Conservation (phyloP, 306 rosid species). For the Acacia melanoxylon region DNA sequence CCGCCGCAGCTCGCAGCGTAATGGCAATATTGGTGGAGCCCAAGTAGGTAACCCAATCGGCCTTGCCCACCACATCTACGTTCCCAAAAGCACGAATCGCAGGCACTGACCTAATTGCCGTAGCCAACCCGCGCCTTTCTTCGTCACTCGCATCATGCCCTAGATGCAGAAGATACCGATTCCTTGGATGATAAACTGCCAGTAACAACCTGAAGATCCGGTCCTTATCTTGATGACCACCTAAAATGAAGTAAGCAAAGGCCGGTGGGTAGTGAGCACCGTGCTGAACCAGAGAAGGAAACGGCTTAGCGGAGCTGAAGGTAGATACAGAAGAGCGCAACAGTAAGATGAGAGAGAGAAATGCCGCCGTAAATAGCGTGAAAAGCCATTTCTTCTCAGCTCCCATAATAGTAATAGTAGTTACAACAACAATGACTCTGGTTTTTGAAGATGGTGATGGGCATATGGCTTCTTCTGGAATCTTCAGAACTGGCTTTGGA, state of each 20-base stretch:
- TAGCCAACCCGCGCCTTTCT: slow-evolving; percentile 55
- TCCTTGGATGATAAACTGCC: slow-evolving; percentile 88
- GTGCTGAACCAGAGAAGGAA: slow-evolving; percentile 65
- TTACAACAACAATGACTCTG: neutral
- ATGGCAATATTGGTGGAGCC: slow-evolving; percentile 80
- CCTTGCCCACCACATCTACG: slow-evolving; percentile 82
- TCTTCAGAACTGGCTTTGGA: slow-evolving; percentile 31
- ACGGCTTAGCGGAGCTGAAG: slow-evolving; percentile 64
- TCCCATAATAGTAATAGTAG: slow-evolving; percentile 57
- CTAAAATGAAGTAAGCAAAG: slow-evolving; percentile 80
- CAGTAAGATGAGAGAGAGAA: slow-evolving; percentile 58
- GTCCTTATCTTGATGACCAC: slow-evolving; percentile 66
- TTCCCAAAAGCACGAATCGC: slow-evolving; percentile 79
- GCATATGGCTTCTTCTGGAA: slow-evolving; percentile 36
- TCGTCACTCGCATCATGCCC: slow-evolving; percentile 66
- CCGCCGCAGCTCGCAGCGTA: slow-evolving; percentile 76
- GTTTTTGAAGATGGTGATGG: slow-evolving; percentile 18
- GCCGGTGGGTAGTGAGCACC: slow-evolving; percentile 81
- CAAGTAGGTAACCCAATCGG: slow-evolving; percentile 77
- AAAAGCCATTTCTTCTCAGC: slow-evolving; percentile 89
- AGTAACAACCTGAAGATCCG: slow-evolving; percentile 86
- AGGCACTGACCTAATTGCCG: slow-evolving; percentile 55
- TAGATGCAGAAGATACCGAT: slow-evolving; percentile 77
- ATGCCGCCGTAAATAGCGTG: slow-evolving; percentile 68
- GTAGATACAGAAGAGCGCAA: slow-evolving; percentile 70